Base-by-base conservation (phyloP, 441 rosid species). In the Gossypium gossypioides region DNA sequence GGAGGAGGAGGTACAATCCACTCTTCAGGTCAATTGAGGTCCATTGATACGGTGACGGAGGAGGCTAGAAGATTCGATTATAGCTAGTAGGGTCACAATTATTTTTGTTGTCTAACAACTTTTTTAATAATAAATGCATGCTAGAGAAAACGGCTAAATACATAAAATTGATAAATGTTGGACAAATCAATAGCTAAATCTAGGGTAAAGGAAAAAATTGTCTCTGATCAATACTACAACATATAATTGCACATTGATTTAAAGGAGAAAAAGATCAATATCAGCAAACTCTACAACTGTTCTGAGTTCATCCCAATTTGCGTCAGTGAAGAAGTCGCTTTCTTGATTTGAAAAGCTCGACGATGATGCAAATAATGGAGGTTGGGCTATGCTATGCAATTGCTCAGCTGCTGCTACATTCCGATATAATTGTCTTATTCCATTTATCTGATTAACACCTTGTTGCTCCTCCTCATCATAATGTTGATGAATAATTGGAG, bases 281-380 rank as follows among this genome's bases (percentile, higher is more conserved):
- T 32, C 37, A 58, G 90, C 89, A 74, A 79, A 85, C 9, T 82
- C 93, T 4, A 90, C 92, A 9, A 84, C 89, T 12, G 95, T 81
- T 73, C 86, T 75, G 40, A 92, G 89, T 77, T 92, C 97, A 74
- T 92, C 98, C 93, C 95, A 92, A 40, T 80, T 86, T 54, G 77
- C 89, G 69, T 77, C 72, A 0, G 61, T 21, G 58, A 82, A 56
- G n/a, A 78, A 70, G 9, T 84, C 71, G 34, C 63, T 73, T n/a
- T 72, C 69, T 12, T 73, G 76, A 60, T 81, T 71, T 2, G 81
- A 73, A 65, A 75, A 57, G 50, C 61, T 72, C 15, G 81, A 18
- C 15, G 22, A 52, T 52, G 12, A 21, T 52, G 57, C 57, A 52
- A 52, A 15, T 6, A 52, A 52, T 52, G 0, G 24, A 52, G 24